Evolutionary conservation across 805 yeast species (phyloP).

Genomic region (Lipomyces yamadae): DNA sequence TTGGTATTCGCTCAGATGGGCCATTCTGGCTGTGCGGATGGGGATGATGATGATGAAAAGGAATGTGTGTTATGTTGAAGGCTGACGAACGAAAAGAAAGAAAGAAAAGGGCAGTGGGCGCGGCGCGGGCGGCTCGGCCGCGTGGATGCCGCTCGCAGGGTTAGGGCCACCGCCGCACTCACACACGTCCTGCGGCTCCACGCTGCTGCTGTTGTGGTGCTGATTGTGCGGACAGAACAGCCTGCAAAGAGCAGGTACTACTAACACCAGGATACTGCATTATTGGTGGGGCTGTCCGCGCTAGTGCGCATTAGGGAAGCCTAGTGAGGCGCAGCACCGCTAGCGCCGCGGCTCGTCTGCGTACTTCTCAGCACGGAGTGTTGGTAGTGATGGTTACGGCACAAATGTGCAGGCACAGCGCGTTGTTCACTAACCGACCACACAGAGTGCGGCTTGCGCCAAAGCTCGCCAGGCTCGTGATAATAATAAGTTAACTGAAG

Average conservation of each 20-base stretch:
- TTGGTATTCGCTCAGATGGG: constrained; percentile 38
- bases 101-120: constrained; percentile 8
- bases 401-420: not conserved
- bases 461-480: too few relatives aligned
- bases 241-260: too few relatives aligned
- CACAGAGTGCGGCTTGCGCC: constrained; percentile 7
- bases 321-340: constrained; percentile 11
- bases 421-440: not conserved
- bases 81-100: not conserved
- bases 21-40: constrained; percentile 14
- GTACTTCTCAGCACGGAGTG: not conserved
- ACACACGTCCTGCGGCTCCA: constrained; percentile 11
- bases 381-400: not conserved
- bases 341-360: not conserved
- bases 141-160: constrained; percentile 4
- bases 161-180: constrained; percentile 10
- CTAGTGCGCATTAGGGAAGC: not conserved
- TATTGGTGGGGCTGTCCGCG: not conserved
- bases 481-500: too few relatives aligned
- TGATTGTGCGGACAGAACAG: not conserved
- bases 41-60: not conserved
- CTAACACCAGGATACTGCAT: not conserved
- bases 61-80: not conserved
- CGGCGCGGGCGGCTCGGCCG: constrained; percentile 14
- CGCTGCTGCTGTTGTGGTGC: not conserved